A percentile compares a stretch with the other conserved stretches of the same genome.
phyloP scores from a whole-genome alignment of 192 early-diverging fungal species.

The Coemansia sp. region DNA sequence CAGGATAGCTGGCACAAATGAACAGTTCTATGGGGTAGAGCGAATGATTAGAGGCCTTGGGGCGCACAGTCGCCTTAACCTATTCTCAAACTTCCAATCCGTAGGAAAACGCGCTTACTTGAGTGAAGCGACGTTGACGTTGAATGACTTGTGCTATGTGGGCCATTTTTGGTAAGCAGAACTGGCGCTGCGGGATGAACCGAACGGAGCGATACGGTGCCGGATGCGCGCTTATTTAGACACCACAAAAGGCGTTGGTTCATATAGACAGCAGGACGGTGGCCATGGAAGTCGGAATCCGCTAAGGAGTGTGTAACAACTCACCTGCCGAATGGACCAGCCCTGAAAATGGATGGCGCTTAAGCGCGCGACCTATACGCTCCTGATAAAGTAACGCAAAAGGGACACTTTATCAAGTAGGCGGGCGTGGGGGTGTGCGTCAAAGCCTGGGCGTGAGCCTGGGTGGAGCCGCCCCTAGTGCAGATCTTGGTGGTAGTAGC shows the following conservation, averaged over 20 bases:
- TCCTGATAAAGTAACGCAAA: constrained; percentile 49
- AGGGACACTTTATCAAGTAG: constrained; percentile 58
- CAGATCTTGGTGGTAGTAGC: constrained; percentile 77
- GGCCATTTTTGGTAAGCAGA: constrained; percentile 89
- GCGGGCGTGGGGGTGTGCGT: constrained; percentile 59
- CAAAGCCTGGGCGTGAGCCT: constrained; percentile 58
- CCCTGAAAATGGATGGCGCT: constrained; percentile 75
- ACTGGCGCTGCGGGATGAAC: constrained; percentile 85
- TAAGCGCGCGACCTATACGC: constrained; percentile 72
- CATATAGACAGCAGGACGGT: constrained; percentile 77
- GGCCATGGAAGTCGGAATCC: constrained; percentile 80
- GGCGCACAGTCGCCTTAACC: constrained; percentile 68
- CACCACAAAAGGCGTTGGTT: constrained; percentile 79
- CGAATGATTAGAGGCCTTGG: constrained; percentile 80
- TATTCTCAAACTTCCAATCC: constrained; percentile 84
- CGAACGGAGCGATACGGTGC: constrained; percentile 71
- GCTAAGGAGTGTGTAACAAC: constrained; percentile 66
- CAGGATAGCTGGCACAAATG: constrained; percentile 71
- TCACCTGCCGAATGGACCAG: constrained; percentile 58
- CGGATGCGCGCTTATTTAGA: constrained; percentile 65
- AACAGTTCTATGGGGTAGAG: constrained; percentile 76
- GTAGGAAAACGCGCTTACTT: constrained; percentile 68
- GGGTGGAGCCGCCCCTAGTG: constrained; percentile 63
- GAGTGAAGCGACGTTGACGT: constrained; percentile 58
- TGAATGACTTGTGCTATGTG: constrained; percentile 78